These are phyloP conservation scores for Karstenula rhodostoma DNA, from an alignment of 2,329 filamentous ascomycete species.

Conservation along the genomic window DNA sequence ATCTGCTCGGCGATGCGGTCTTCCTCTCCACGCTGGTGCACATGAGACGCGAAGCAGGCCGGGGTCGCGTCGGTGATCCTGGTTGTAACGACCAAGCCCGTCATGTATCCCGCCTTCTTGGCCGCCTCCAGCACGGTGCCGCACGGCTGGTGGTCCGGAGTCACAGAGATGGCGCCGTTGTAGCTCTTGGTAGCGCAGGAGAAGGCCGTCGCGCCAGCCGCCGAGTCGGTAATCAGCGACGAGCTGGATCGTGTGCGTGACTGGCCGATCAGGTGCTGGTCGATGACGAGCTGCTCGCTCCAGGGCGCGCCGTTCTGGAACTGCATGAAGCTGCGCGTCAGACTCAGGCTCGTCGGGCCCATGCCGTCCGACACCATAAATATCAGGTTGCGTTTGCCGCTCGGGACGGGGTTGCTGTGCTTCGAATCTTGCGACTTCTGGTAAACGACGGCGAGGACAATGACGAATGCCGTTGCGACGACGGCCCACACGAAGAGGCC, in stretches of 20 bases:
- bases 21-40: slow-evolving; percentile 78
- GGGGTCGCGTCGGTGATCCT: slow-evolving; percentile 95
- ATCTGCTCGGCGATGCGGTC: slow-evolving; percentile 94
- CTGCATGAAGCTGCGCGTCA: slow-evolving; percentile 89
- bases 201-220: slow-evolving; percentile 96
- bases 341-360: slow-evolving; percentile 87
- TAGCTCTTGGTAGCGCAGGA: slow-evolving; percentile 93
- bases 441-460: slow-evolving; percentile 82
- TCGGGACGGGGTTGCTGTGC: slow-evolving; percentile 46
- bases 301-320: slow-evolving; percentile 75
- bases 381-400: slow-evolving; percentile 86
- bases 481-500: slow-evolving; percentile 84
- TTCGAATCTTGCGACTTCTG: slow-evolving; percentile 64
- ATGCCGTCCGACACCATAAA: slow-evolving; percentile 99
- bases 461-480: slow-evolving; percentile 77
- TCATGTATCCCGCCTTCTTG: slow-evolving; percentile 89
- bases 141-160: slow-evolving; percentile 85
- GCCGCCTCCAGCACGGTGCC: slow-evolving; percentile 94
- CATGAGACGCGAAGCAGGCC: slow-evolving; percentile 92
- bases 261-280: slow-evolving; percentile 88
- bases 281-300: slow-evolving; percentile 79
- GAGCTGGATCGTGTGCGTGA: slow-evolving; percentile 85
- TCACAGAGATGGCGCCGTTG: slow-evolving; percentile 91
- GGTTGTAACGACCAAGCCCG: slow-evolving; percentile 93
- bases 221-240: slow-evolving; percentile 91